Conservation (phyloP, 164 flowering plant species). For the Taxillus chinensis region DNA sequence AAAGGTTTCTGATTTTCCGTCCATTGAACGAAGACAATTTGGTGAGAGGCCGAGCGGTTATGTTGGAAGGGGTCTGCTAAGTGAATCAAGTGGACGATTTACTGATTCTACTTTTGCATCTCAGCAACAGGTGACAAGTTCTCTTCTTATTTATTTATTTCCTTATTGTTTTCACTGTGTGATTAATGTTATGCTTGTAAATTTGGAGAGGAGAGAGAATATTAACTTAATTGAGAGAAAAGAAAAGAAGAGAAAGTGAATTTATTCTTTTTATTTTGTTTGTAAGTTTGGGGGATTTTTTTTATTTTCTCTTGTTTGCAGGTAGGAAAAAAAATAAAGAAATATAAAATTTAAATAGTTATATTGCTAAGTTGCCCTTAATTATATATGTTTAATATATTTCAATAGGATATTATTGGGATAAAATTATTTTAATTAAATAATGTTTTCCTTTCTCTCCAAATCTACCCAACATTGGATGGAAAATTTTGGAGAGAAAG, state of each 20-base stretch:
- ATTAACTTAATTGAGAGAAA: neutral
- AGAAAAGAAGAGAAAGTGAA: neutral
- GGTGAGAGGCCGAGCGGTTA: constrained; percentile 58
- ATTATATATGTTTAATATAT: no score
- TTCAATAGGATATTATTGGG: no score
- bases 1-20: constrained; percentile 57
- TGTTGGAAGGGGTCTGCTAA: constrained; percentile 49
- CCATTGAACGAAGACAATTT: constrained; percentile 57
- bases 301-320: no score
- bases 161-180: neutral
- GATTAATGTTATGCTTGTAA: neutral
- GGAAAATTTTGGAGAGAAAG: no score
- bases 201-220: neutral
- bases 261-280: no score
- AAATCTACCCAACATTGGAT: no score
- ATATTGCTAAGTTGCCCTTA: no score
- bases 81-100: constrained; percentile 52
- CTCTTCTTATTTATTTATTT: neutral
- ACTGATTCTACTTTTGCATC: constrained; percentile 56
- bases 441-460: no score
- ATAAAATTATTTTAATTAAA: no score
- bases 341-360: no score
- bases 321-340: no score
- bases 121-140: constrained; percentile 43
- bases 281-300: no score